These are phyloP conservation scores for Cytidiella melzeri DNA, from an alignment of 768 basidiomycete genomes.

Conservation along the genomic window DNA sequence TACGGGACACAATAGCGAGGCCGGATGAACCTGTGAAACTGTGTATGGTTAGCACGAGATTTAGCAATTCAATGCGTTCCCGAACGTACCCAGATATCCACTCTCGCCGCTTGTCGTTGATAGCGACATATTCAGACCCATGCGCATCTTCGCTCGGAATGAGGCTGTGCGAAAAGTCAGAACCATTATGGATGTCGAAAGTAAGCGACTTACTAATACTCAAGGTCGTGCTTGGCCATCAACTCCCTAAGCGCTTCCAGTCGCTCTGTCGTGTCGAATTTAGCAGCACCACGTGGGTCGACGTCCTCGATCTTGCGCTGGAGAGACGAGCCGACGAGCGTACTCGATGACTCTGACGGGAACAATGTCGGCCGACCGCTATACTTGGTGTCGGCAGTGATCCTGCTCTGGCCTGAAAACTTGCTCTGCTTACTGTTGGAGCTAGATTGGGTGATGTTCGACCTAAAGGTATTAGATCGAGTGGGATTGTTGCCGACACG, in stretches of 20 bases:
- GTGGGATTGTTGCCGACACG: slow-evolving; percentile 5
- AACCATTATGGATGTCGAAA: not conserved
- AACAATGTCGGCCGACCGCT: slow-evolving; percentile 34
- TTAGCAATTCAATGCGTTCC: not conserved
- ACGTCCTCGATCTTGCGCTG: slow-evolving; percentile 66
- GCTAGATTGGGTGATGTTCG: slow-evolving; percentile 1
- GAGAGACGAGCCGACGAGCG: slow-evolving; percentile 67
- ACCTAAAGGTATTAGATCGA: slow-evolving; percentile 12
- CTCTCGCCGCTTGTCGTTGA: slow-evolving; percentile 70
- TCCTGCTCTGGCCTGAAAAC: not conserved
- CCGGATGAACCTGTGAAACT: slow-evolving; percentile 67
- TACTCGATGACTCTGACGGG: slow-evolving; percentile 62
- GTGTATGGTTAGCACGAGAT: not conserved
- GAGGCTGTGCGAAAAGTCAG: slow-evolving; percentile 40
- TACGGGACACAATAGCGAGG: slow-evolving; percentile 60
- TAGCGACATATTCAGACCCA: slow-evolving; percentile 74
- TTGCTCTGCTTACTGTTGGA: slow-evolving; percentile 1
- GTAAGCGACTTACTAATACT: slow-evolving; percentile 60
- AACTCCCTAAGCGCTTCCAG: slow-evolving; percentile 56
- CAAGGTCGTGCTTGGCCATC: slow-evolving; percentile 63
- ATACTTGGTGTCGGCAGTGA: slow-evolving; percentile 7
- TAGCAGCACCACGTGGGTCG: slow-evolving; percentile 41
- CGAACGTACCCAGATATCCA: slow-evolving; percentile 68
- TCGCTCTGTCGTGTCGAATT: slow-evolving; percentile 48
- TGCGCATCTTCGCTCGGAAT: slow-evolving; percentile 80